Base-by-base conservation (phyloP, 208 protist species). In the Wallacemonas sp. region DNA sequence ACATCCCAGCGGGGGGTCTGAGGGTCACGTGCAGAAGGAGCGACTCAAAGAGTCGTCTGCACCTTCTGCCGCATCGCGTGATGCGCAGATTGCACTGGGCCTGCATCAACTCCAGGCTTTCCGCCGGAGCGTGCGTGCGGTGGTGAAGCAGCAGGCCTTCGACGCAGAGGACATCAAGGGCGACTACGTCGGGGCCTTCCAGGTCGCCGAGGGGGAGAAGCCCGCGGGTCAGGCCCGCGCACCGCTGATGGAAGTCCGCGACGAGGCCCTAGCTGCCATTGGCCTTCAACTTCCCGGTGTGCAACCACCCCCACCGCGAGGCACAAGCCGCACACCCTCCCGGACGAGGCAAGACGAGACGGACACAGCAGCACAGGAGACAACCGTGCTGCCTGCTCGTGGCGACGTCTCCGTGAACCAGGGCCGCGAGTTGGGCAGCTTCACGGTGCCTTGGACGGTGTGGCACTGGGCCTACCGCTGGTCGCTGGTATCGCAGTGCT, bases 391-490 rank as follows among this genome's bases (percentile, higher is more conserved):
- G 45, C 46, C 8, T 0, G 69, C 70, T 21, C 31, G 72, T 54
- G 67, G 72, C 46, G 78, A 77, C 21, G 72, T 85, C 26, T 68
- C 70, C 11, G 70, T 90, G 0, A 9, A 53, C 28, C 68, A 83
- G 55, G 84, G 65, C 11, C 76, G 89, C 21, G 80, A 86, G 68
- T 58, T 84, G 22, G 81, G 81, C 38, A 75, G 75, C 19, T 14
- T 33, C 8, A 19, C 51, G n/a, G 72, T 95, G 38, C 82, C 89
- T 39, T 95, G 89, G 89, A 91, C 77, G n/a, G 22, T 95, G 17
- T 95, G 89, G 89, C 89, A 95, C 51, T 95, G 89, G 89, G 84
- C 80, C 2, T 85, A 86, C 68, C 80, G 84, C 39, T 95, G 90
- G 90, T 51, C 62, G 26, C 46, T 45, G 11, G 39, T 94, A 17